Evolutionary conservation across 2,329 filamentous ascomycete genomes (phyloP).

Genomic region (Fusarium pseudoanthophilum): DNA sequence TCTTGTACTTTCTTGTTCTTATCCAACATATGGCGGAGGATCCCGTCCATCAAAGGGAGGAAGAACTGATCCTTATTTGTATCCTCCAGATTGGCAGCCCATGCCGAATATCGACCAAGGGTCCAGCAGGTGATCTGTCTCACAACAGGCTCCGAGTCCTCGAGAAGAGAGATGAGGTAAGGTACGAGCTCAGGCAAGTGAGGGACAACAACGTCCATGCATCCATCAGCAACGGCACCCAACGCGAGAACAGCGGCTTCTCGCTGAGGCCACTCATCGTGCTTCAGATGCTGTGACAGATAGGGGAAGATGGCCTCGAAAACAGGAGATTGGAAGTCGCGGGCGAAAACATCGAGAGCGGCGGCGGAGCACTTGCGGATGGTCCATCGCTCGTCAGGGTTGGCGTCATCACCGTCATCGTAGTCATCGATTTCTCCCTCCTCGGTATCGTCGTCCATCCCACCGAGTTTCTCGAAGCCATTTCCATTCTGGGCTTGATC

Average conservation of each 20-base stretch:
- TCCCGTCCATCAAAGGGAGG: conserved; percentile 96
- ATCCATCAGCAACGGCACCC: conserved; percentile 94
- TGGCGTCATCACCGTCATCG: conserved; percentile 79
- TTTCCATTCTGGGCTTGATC: conserved; percentile 64
- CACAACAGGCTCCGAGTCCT: conserved; percentile 88
- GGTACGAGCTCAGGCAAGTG: conserved; percentile 91
- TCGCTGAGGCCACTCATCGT: conserved; percentile 89
- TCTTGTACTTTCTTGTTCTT: conserved; percentile 98
- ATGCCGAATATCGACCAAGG: conserved; percentile 89
- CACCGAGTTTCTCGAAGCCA: conserved; percentile 64
- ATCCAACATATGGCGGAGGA: conserved; percentile 93
- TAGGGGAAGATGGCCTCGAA: conserved; percentile 95
- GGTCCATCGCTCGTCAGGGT: conserved; percentile 94
- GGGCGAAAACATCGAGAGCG: conserved; percentile 91
- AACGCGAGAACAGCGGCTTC: conserved; percentile 95
- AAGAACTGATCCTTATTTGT: conserved; percentile 82
- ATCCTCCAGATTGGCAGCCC: conserved; percentile 82
- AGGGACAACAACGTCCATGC: conserved; percentile 87
- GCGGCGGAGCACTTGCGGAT: conserved; percentile 96
- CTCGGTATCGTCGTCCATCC: conserved; percentile 79
- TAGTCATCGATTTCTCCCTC: conserved; percentile 88
- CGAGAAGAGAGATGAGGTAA: conserved; percentile 86
- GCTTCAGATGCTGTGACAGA: conserved; percentile 86
- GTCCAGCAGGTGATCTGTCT: conserved; percentile 99
- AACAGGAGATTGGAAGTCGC: conserved; percentile 86